A percentile compares a stretch with the other conserved stretches of the same genome.
Evolutionary conservation across 2,329 filamentous ascomycete species (phyloP).

Genomic region (Sclerotinia spermophila): DNA sequence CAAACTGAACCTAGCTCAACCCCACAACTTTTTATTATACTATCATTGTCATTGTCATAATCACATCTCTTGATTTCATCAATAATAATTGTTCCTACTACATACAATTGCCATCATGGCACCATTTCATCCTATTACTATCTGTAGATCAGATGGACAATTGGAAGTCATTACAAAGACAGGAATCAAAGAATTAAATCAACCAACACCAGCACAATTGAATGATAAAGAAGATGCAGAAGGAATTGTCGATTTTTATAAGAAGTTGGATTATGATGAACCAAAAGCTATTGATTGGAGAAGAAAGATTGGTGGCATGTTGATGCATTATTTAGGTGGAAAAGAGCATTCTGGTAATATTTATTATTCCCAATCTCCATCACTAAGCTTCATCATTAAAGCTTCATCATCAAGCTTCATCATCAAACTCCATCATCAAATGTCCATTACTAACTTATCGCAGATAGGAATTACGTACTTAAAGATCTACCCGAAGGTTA

Average conservation of each 20-base stretch:
- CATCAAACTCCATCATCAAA: too few relatives aligned
- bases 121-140: slow-evolving; percentile 29
- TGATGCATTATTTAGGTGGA: slow-evolving; percentile 47
- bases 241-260: slow-evolving; percentile 53
- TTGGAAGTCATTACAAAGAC: slow-evolving; percentile 26
- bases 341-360: slow-evolving; percentile 28
- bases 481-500: slow-evolving; percentile 54
- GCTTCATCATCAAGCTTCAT: background rate
- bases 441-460: slow-evolving; percentile 24
- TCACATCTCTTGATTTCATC: background rate
- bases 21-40: background rate
- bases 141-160: slow-evolving; percentile 33
- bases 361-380: background rate
- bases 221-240: slow-evolving; percentile 50
- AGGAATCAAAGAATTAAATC: slow-evolving; percentile 43
- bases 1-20: background rate
- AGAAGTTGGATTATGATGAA: slow-evolving; percentile 47
- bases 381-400: too few relatives aligned
- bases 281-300: slow-evolving; percentile 55
- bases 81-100: background rate
- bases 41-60: background rate
- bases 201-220: slow-evolving; percentile 49
- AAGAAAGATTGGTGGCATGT: slow-evolving; percentile 56
- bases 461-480: slow-evolving; percentile 47
- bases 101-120: slow-evolving; percentile 23